Percentiles rank a stretch among this genome's conserved stretches.
Conservation (phyloP, 1,284 basidiomycete species). For the Ustilago cynodontis region DNA sequence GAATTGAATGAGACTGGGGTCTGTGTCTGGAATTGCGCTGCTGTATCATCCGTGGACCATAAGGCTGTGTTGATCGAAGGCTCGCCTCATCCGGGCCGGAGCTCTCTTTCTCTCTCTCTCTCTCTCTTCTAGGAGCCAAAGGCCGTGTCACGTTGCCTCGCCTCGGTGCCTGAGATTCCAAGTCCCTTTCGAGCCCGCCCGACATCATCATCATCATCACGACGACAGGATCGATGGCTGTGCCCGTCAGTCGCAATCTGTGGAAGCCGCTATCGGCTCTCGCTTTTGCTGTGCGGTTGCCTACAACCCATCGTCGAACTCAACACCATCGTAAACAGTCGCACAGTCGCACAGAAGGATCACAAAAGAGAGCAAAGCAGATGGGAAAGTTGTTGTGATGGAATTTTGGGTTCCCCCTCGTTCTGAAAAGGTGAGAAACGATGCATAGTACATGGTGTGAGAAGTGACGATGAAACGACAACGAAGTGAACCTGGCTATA, state of each 20-base stretch:
- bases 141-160: slow-evolving; percentile 9
- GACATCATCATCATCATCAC: background rate
- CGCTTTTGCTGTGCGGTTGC: no score
- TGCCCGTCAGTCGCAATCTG: no score
- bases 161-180: background rate
- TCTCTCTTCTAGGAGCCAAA: background rate
- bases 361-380: background rate
- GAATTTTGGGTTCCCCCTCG: slow-evolving; percentile 48
- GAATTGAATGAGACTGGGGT: no score
- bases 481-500: background rate
- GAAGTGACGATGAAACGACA: slow-evolving; percentile 2
- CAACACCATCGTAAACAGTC: background rate
- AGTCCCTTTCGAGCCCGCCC: background rate
- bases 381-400: slow-evolving; percentile 33
- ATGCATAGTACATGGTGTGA: slow-evolving; percentile 46
- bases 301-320: no score
- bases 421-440: slow-evolving; percentile 37
- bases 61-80: background rate
- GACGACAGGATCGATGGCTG: background rate
- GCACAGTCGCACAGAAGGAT: background rate
- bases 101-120: background rate
- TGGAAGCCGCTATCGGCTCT: no score
- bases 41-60: background rate
- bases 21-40: no score
- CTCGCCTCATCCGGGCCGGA: no score